phyloP scores from a whole-genome alignment of 2,329 filamentous ascomycete species.

The Lasiodiplodia theobromae region DNA sequence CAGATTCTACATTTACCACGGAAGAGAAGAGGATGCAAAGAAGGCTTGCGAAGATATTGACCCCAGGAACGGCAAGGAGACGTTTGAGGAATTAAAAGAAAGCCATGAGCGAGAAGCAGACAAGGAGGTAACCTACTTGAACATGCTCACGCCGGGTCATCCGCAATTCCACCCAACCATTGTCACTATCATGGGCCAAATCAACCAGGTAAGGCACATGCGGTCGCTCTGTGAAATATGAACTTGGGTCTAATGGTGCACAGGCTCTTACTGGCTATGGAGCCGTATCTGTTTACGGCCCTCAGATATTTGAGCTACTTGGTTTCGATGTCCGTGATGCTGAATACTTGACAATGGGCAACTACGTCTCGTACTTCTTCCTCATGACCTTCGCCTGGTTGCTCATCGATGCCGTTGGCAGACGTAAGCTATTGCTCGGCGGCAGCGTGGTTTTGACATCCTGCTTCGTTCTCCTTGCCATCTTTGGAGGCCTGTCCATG shows the following conservation, averaged over 20 bases:
- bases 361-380: slow-evolving; percentile 67
- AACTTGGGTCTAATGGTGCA: background rate
- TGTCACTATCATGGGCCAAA: slow-evolving; percentile 68
- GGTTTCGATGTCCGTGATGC: slow-evolving; percentile 60
- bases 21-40: slow-evolving; percentile 58
- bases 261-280: slow-evolving; percentile 65
- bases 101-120: slow-evolving; percentile 59
- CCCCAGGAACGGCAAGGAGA: slow-evolving; percentile 57
- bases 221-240: too few species aligned
- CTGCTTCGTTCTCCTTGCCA: slow-evolving; percentile 59
- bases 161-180: slow-evolving; percentile 67
- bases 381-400: slow-evolving; percentile 69
- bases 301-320: slow-evolving; percentile 69
- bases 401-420: slow-evolving; percentile 63
- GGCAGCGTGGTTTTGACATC: slow-evolving; percentile 58
- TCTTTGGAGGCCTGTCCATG: slow-evolving; percentile 59
- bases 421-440: slow-evolving; percentile 61
- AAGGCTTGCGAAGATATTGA: slow-evolving; percentile 58
- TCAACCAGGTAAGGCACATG: slow-evolving; percentile 58
- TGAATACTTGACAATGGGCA: slow-evolving; percentile 65
- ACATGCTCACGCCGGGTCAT: slow-evolving; percentile 64
- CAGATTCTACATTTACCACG: slow-evolving; percentile 63
- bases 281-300: slow-evolving; percentile 68
- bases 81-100: slow-evolving; percentile 59
- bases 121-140: slow-evolving; percentile 58